A percentile compares a stretch with the other conserved stretches of the same genome.
Evolutionary conservation across 805 yeast genomes (phyloP).

Genomic region (Millerago galiae): DNA sequence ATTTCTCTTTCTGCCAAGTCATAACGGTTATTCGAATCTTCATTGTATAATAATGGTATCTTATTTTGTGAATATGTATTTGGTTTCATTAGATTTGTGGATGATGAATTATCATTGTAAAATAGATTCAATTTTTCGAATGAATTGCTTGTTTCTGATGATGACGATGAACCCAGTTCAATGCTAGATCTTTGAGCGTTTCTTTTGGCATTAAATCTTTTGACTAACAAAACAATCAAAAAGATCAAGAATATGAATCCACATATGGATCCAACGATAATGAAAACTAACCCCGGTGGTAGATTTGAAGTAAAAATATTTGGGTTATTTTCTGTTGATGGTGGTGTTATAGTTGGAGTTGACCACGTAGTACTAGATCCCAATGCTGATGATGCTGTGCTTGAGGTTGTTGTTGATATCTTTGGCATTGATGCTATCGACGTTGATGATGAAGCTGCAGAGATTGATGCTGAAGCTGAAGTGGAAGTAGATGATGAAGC

Average conservation of each 20-base stretch:
- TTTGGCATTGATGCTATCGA: neutral
- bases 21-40: slow-evolving; percentile 7
- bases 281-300: slow-evolving; percentile 78
- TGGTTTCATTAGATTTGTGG: slow-evolving; percentile 1
- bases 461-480: too few relatives aligned
- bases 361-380: slow-evolving; percentile 12
- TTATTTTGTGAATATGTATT: slow-evolving; percentile 7
- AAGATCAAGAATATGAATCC: slow-evolving; percentile 51
- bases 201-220: slow-evolving; percentile 42
- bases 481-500: too few relatives aligned
- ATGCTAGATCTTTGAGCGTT: slow-evolving; percentile 41
- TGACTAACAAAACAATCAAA: slow-evolving; percentile 44
- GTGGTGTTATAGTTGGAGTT: slow-evolving; percentile 37
- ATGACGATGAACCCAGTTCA: slow-evolving; percentile 14
- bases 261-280: slow-evolving; percentile 67
- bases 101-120: slow-evolving; percentile 4
- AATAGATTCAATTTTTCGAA: slow-evolving; percentile 15
- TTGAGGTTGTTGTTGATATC: neutral
- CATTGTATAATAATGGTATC: slow-evolving; percentile 16
- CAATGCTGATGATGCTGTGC: neutral
- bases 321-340: slow-evolving; percentile 59
- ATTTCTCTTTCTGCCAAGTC: slow-evolving; percentile 14
- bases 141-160: slow-evolving; percentile 9
- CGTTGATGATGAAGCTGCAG: neutral
- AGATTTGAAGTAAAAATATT: slow-evolving; percentile 42